Conservation (phyloP, 192 early-diverging fungal species). For the Phlyctochytrium arcticum region DNA sequence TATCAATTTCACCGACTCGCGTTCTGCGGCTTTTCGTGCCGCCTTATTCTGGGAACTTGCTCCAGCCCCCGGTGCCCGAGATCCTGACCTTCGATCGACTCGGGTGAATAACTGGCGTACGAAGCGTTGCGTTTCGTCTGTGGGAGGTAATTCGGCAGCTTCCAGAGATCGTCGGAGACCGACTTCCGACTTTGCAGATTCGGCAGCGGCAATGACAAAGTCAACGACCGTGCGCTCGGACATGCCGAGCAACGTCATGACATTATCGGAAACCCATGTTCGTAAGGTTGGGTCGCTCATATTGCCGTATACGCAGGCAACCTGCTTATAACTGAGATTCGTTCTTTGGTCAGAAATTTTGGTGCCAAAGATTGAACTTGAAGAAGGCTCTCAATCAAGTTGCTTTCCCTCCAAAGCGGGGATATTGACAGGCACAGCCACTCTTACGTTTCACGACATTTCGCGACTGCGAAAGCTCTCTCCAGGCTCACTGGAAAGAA, state of each 20-base stretch:
- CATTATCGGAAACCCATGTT: conserved; percentile 59
- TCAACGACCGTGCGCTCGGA: conserved; percentile 65
- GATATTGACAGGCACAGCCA: too few species aligned
- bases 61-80: not conserved
- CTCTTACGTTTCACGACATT: too few species aligned
- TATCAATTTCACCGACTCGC: conserved; percentile 19
- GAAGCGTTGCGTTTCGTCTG: conserved; percentile 52
- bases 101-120: conserved; percentile 60
- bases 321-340: not conserved
- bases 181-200: conserved; percentile 54
- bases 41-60: conserved; percentile 9
- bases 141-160: conserved; percentile 60
- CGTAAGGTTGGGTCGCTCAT: conserved; percentile 19
- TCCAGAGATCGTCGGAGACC: conserved; percentile 48
- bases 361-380: too few species aligned
- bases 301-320: not conserved
- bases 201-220: conserved; percentile 64
- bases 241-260: conserved; percentile 62
- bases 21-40: conserved; percentile 27
- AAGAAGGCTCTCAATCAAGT: too few species aligned
- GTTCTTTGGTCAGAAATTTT: too few species aligned
- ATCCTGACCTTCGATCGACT: conserved; percentile 51
- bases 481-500: too few species aligned
- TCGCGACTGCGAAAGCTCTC: too few species aligned
- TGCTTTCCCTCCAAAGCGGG: too few species aligned